Conservation (phyloP, 2,329 filamentous ascomycete genomes). For the Metarhizium robertsii region DNA sequence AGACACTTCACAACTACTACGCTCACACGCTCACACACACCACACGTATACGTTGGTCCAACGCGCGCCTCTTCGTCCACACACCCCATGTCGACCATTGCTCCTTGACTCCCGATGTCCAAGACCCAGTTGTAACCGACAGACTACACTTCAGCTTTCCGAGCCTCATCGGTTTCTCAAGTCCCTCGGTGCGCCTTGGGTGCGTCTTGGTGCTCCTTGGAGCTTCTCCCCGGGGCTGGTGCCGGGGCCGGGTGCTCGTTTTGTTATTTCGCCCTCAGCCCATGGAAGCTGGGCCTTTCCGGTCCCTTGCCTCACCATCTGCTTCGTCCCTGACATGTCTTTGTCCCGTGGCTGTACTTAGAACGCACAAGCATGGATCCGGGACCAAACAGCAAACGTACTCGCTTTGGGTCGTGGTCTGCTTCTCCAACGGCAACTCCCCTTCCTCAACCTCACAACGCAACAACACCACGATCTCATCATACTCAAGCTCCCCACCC, state of each 20-base stretch:
- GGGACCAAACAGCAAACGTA: constrained; percentile 49
- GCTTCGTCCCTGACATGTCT: constrained; percentile 26
- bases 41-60: background rate
- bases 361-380: constrained; percentile 47
- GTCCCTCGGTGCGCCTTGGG: no score
- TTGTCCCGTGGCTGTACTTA: constrained; percentile 23
- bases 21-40: background rate
- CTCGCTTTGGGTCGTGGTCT: constrained; percentile 43
- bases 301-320: constrained; percentile 27
- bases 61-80: constrained; percentile 18
- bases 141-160: constrained; percentile 17
- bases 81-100: constrained; percentile 11
- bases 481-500: constrained; percentile 7
- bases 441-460: constrained; percentile 34
- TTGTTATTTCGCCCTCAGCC: constrained; percentile 13
- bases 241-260: constrained; percentile 5
- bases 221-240: background rate
- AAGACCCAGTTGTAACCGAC: constrained; percentile 19
- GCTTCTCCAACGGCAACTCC: constrained; percentile 37
- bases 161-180: constrained; percentile 17
- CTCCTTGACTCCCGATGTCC: constrained; percentile 15
- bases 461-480: constrained; percentile 16
- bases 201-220: background rate
- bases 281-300: constrained; percentile 23
- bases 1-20: background rate